A percentile compares a stretch with the other conserved stretches of the same genome.
phyloP scores from a whole-genome alignment of 352 stramenopile genomes.

The Phytophthora foliorum region DNA sequence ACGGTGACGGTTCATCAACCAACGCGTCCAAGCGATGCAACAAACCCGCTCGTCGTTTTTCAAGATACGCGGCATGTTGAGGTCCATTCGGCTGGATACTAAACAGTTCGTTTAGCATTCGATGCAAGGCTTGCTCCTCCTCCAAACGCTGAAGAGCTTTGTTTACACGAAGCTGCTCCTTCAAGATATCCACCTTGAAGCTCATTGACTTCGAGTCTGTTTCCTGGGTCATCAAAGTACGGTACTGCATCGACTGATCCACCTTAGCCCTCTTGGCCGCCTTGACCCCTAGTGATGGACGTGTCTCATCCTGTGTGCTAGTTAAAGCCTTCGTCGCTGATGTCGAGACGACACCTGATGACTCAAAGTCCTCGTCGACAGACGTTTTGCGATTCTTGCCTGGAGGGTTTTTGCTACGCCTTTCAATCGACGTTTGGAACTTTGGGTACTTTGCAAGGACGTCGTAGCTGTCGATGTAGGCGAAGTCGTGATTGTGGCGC shows the following conservation, averaged over 20 bases:
- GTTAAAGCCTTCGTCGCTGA: neutral
- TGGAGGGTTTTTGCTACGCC: neutral
- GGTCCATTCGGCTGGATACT: neutral
- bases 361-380: neutral
- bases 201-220: neutral
- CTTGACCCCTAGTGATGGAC: neutral
- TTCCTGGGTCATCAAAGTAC: neutral
- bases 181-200: neutral
- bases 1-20: neutral
- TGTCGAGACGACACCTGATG: neutral
- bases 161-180: neutral
- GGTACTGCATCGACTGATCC: neutral
- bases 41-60: neutral
- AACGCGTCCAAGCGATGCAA: neutral
- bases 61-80: neutral
- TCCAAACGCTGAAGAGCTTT: neutral
- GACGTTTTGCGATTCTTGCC: neutral
- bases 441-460: neutral
- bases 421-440: neutral
- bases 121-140: neutral
- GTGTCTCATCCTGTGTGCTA: neutral
- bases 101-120: slow-evolving; percentile 1
- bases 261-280: neutral
- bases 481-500: neutral
- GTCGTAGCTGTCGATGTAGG: slow-evolving; percentile 3